Conservation (phyloP, 2,329 filamentous ascomycete genomes). For the Westerdykella sp. region DNA sequence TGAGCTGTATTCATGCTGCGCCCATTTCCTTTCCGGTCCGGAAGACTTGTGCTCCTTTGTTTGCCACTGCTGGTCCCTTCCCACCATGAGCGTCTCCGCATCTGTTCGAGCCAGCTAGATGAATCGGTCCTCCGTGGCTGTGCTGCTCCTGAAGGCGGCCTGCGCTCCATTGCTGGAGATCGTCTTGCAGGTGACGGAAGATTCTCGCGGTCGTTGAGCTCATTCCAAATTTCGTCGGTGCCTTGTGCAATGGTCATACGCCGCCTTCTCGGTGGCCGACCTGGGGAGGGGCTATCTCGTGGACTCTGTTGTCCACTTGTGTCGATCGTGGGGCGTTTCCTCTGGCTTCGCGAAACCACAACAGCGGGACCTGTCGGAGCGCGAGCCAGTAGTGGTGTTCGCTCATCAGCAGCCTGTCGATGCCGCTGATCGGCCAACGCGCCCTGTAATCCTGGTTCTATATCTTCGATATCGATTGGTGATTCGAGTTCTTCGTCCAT, state of each 20-base stretch:
- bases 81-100: slow-evolving; percentile 34
- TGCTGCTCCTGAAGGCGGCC: slow-evolving; percentile 31
- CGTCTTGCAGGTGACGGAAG: slow-evolving; percentile 23
- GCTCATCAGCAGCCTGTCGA: slow-evolving; percentile 25
- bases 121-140: slow-evolving; percentile 24
- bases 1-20: slow-evolving; percentile 19
- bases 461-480: slow-evolving; percentile 24
- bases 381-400: slow-evolving; percentile 32
- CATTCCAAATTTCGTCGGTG: slow-evolving; percentile 77
- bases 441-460: slow-evolving; percentile 24
- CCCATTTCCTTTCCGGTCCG: slow-evolving; percentile 25
- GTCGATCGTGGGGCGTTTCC: slow-evolving; percentile 20
- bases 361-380: slow-evolving; percentile 29
- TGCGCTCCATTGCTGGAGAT: slow-evolving; percentile 26
- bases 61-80: slow-evolving; percentile 17
- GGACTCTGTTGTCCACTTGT: slow-evolving; percentile 15
- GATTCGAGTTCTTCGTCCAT: slow-evolving; percentile 47
- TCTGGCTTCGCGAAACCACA: slow-evolving; percentile 12
- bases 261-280: slow-evolving; percentile 24
- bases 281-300: slow-evolving; percentile 18
- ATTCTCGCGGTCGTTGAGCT: slow-evolving; percentile 61
- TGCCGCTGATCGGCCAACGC: slow-evolving; percentile 21
- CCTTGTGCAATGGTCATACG: slow-evolving; percentile 55
- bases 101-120: slow-evolving; percentile 29
- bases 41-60: slow-evolving; percentile 19